These are phyloP conservation scores for Penicillium subrubescens DNA, from an alignment of 495 filamentous ascomycete genomes.

Conservation along the genomic window DNA sequence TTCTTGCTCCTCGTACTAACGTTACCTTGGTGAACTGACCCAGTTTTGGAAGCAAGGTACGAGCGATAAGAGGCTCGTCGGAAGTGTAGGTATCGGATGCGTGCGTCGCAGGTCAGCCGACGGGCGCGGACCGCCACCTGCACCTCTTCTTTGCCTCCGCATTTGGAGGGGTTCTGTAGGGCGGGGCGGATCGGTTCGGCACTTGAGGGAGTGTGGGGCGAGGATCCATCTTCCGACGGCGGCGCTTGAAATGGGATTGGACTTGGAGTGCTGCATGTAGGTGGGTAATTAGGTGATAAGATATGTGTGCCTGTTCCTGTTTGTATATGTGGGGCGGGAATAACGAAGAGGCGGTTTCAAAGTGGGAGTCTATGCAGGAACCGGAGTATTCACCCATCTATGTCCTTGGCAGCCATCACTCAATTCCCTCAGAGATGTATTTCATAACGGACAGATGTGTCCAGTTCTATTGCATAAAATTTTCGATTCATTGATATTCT, in stretches of 20 bases:
- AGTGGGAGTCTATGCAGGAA: no score
- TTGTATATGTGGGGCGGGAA: no score
- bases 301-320: neutral
- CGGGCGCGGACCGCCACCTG: neutral
- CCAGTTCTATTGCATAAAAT: no score
- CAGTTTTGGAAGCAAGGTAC: neutral
- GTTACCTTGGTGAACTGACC: neutral
- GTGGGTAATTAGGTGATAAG: neutral
- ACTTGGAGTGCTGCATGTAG: no score
- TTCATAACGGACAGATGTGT: no score
- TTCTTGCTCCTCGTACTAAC: neutral
- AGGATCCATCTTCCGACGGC: constrained; percentile 15
- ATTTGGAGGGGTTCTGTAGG: neutral
- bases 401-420: no score
- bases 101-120: neutral
- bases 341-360: no score
- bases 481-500: neutral
- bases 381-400: no score
- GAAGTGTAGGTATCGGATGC: neutral
- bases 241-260: neutral
- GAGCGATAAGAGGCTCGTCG: neutral
- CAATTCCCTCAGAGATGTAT: no score
- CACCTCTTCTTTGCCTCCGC: constrained; percentile 6
- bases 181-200: constrained; percentile 14
- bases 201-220: neutral